A percentile compares a stretch with the other conserved stretches of the same genome.
These are phyloP conservation scores for Sclerotinia borealis DNA, from an alignment of 2,329 filamentous ascomycete species.

Conservation along the genomic window DNA sequence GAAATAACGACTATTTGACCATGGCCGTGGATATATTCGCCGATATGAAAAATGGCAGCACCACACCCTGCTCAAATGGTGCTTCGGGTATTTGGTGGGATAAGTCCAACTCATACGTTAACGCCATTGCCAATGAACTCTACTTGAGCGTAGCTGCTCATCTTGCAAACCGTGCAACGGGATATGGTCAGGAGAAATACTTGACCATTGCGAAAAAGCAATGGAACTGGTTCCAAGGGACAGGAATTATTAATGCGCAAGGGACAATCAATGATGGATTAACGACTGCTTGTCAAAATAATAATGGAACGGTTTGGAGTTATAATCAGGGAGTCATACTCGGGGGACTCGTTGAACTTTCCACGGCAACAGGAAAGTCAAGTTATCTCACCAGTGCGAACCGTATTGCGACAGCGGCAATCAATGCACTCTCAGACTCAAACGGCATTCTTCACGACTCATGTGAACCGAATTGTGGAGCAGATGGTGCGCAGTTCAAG, in stretches of 20 bases:
- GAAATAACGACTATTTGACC: constrained; percentile 45
- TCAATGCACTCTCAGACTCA: constrained; percentile 39
- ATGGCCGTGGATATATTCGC: constrained; percentile 48
- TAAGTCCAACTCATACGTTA: constrained; percentile 47
- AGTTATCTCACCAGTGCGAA: constrained; percentile 42
- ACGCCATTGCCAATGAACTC: constrained; percentile 53
- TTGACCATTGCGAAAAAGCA: constrained; percentile 46
- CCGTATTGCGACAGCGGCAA: constrained; percentile 49
- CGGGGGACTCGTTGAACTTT: constrained; percentile 51
- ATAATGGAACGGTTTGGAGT: constrained; percentile 39
- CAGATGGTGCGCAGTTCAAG: constrained; percentile 63
- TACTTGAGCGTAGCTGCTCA: constrained; percentile 49
- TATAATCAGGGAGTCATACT: constrained; percentile 60
- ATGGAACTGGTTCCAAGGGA: constrained; percentile 45
- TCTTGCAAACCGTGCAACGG: constrained; percentile 47
- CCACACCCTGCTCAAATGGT: constrained; percentile 40
- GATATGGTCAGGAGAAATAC: constrained; percentile 45
- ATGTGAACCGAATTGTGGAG: constrained; percentile 43
- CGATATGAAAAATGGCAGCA: constrained; percentile 47
- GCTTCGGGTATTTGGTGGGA: constrained; percentile 48
- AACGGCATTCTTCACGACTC: constrained; percentile 48
- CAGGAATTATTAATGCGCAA: constrained; percentile 42
- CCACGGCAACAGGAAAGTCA: constrained; percentile 41
- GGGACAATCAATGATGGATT: constrained; percentile 50
- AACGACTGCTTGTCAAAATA: constrained; percentile 43